Conservation (phyloP, 148 eudicot genomes). For the Spergularia marina region DNA sequence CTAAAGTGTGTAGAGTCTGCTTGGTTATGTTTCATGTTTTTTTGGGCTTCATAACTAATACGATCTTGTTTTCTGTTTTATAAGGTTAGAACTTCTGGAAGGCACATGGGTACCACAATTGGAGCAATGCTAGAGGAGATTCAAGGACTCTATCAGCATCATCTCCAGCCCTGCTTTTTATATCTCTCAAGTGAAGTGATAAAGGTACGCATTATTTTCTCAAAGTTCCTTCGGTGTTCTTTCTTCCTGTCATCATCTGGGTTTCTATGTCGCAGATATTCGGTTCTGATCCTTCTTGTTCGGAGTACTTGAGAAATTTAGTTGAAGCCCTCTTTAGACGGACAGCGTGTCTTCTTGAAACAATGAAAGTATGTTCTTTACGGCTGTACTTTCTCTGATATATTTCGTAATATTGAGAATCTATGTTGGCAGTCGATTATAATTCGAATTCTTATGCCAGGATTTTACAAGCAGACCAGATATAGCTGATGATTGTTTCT, state of each 20-base stretch:
- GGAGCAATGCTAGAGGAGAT: constrained; percentile 97
- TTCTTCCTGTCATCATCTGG: constrained; percentile 16
- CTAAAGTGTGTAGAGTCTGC: neutral
- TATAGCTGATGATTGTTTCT: constrained; percentile 95
- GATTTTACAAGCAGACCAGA: constrained; percentile 93
- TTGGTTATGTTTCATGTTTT: neutral
- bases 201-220: constrained; percentile 45
- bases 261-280: constrained; percentile 65
- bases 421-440: constrained; percentile 5
- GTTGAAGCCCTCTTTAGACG: constrained; percentile 90
- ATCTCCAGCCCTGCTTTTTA: constrained; percentile 96
- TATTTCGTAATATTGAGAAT: neutral
- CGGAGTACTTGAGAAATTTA: constrained; percentile 69
- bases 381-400: constrained; percentile 1
- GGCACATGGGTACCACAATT: constrained; percentile 91
- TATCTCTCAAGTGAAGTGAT: constrained; percentile 99
- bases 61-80: constrained; percentile 13
- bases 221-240: constrained; percentile 8
- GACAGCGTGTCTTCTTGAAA: constrained; percentile 72
- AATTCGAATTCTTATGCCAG: constrained; percentile 39
- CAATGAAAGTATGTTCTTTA: constrained; percentile 53
- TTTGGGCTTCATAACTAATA: constrained; percentile 6
- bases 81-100: constrained; percentile 93
- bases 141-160: constrained; percentile 80
- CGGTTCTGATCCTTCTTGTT: constrained; percentile 92